Percentiles rank a stretch among this genome's conserved stretches.
Conservation (phyloP, 2,329 filamentous ascomycete species). For the Orbilia brochopaga region DNA sequence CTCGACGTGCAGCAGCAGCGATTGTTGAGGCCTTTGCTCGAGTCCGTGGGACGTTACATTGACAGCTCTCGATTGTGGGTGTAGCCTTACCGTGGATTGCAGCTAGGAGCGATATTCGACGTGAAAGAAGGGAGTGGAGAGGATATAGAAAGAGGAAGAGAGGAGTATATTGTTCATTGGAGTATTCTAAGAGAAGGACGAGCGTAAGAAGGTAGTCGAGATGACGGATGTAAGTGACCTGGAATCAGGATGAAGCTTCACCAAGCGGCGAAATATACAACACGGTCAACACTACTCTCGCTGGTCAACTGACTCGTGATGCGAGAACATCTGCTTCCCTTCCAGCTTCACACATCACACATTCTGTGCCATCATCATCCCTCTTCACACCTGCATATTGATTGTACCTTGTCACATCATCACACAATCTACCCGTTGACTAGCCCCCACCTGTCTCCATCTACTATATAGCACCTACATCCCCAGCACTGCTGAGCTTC, state of each 20-base stretch:
- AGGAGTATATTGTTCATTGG: background rate
- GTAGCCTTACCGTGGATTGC: background rate
- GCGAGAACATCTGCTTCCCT: too few species aligned
- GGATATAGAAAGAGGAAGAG: background rate
- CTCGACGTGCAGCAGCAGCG: background rate
- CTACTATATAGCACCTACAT: background rate
- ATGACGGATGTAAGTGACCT: conserved; percentile 38
- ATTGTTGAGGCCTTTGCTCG: background rate
- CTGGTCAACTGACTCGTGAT: too few species aligned
- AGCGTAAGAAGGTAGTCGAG: conserved; percentile 11
- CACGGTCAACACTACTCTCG: conserved; percentile 28
- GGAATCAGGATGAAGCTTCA: background rate
- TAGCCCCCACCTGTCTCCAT: background rate
- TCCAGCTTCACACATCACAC: too few species aligned
- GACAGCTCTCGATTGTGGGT: background rate
- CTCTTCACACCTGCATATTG: too few species aligned
- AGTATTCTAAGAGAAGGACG: conserved; percentile 6
- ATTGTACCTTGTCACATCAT: background rate
- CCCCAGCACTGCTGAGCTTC: background rate
- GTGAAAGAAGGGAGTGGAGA: background rate
- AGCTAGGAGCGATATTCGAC: background rate
- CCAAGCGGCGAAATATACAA: conserved; percentile 16
- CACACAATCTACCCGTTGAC: background rate
- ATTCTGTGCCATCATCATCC: too few species aligned
- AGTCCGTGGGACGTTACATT: conserved; percentile 2